Conservation (phyloP, 371 early-diverging fungal genomes). For the Choanephora cucurbitarum region DNA sequence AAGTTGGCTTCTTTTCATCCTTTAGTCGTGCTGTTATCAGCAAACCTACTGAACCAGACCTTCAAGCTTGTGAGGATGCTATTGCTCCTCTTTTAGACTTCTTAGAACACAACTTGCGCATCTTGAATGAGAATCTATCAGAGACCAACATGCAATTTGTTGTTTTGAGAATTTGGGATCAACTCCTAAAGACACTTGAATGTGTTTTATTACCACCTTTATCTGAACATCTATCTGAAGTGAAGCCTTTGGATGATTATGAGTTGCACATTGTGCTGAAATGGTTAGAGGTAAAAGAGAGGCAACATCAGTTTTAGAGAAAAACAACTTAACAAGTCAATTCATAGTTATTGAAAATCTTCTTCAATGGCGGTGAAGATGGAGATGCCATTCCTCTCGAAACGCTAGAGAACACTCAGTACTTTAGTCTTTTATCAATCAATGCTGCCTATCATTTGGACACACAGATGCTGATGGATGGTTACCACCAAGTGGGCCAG, state of each 20-base stretch:
- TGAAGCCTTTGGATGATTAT: conserved; percentile 67
- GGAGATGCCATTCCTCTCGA: conserved; percentile 78
- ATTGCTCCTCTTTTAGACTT: conserved; percentile 83
- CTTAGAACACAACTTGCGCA: conserved; percentile 82
- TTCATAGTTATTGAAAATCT: conserved; percentile 71
- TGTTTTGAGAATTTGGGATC: conserved; percentile 84
- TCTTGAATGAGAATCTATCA: conserved; percentile 77
- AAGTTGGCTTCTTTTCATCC: conserved; percentile 44
- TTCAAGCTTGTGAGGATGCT: conserved; percentile 77
- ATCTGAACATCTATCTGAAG: conserved; percentile 61
- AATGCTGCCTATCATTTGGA: conserved; percentile 64
- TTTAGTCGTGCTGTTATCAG: conserved; percentile 30
- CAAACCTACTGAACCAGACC: conserved; percentile 42
- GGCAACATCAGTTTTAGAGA: too few relatives aligned
- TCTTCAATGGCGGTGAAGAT: conserved; percentile 88
- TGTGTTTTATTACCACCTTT: conserved; percentile 80
- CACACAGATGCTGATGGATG: conserved; percentile 61
- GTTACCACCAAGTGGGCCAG: conserved; percentile 51
- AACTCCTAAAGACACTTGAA: conserved; percentile 74
- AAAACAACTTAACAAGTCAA: too few relatives aligned
- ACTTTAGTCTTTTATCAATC: conserved; percentile 64
- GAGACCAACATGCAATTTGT: conserved; percentile 79
- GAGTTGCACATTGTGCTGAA: conserved; percentile 78
- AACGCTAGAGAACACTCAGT: conserved; percentile 75
- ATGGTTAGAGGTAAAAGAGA: conserved; percentile 58